Percentiles rank a stretch among this genome's conserved stretches.
Evolutionary conservation across 2,329 filamentous ascomycete genomes (phyloP).

Genomic region (Dactylellina haptotyla): DNA sequence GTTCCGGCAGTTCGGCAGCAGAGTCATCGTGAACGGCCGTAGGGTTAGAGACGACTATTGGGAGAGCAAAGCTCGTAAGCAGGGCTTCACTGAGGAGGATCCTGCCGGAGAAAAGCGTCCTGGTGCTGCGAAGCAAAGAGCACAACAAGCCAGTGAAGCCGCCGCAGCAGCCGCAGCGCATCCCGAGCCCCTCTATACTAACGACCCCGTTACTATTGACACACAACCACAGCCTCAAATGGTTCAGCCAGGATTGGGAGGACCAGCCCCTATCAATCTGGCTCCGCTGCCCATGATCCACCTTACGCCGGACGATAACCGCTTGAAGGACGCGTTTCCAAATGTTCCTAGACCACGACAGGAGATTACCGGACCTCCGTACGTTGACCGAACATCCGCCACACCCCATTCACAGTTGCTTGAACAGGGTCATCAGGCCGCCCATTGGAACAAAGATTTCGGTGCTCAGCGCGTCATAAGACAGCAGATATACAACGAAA

Average conservation of each 20-base stretch:
- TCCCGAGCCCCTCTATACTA: conserved; percentile 88
- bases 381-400: conserved; percentile 84
- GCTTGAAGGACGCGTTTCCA: conserved; percentile 81
- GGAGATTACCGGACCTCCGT: conserved; percentile 85
- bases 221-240: conserved; percentile 74
- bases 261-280: conserved; percentile 71
- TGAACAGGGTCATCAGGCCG: conserved; percentile 85
- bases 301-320: conserved; percentile 78
- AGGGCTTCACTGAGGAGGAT: conserved; percentile 97
- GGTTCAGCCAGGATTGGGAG: conserved; percentile 77
- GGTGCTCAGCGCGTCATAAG: conserved; percentile 83
- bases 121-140: conserved; percentile 76
- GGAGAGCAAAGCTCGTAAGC: conserved; percentile 96
- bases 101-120: conserved; percentile 94
- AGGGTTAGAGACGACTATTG: conserved; percentile 97
- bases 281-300: conserved; percentile 86
- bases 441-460: conserved; percentile 87
- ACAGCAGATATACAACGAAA: conserved; percentile 76
- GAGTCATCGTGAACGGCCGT: conserved; percentile 87
- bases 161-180: conserved; percentile 77
- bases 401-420: conserved; percentile 81
- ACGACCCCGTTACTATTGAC: conserved; percentile 73
- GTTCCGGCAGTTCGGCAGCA: conserved; percentile 97
- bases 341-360: conserved; percentile 82
- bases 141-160: conserved; percentile 56